Conservation (phyloP, 768 basidiomycete species). For the Termitomyces sp. region DNA sequence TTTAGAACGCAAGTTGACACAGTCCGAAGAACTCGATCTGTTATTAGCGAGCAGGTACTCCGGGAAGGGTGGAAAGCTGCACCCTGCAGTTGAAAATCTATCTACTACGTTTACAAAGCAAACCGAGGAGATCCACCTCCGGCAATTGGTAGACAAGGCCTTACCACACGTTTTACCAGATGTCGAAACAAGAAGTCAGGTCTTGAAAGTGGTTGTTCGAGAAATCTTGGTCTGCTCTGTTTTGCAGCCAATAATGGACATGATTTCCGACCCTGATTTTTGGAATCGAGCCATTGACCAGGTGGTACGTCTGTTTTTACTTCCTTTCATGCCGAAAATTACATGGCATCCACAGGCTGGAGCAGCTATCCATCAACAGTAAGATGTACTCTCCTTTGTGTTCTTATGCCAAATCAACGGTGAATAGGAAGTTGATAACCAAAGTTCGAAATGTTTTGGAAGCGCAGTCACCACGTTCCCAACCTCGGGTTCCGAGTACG, state of each 20-base stretch:
- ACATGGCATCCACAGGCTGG: constrained; percentile 29
- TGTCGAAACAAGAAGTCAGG: constrained; percentile 64
- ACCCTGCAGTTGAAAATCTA: constrained; percentile 83
- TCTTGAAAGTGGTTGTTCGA: constrained; percentile 64
- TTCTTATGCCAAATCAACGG: constrained; percentile 1
- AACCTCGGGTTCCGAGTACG: constrained; percentile 33
- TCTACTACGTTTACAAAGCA: constrained; percentile 87
- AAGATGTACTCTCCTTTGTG: constrained; percentile 5
- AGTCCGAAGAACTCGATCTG: constrained; percentile 86
- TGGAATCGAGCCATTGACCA: constrained; percentile 94
- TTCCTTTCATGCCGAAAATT: not conserved
- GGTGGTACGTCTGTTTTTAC: constrained; percentile 51
- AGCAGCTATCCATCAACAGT: constrained; percentile 49
- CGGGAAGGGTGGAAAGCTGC: constrained; percentile 58
- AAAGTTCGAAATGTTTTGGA: constrained; percentile 84
- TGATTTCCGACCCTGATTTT: constrained; percentile 93
- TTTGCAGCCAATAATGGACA: constrained; percentile 83
- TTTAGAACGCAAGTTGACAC: constrained; percentile 75
- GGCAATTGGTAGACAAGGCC: constrained; percentile 60
- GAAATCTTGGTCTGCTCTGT: constrained; percentile 83
- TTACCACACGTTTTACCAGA: constrained; percentile 73
- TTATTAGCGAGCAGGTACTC: constrained; percentile 81
- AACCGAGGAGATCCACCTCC: constrained; percentile 82
- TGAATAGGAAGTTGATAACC: constrained; percentile 69
- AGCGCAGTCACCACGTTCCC: constrained; percentile 61